Percentiles rank a stretch among this genome's conserved stretches.
Evolutionary conservation across 225 moss, liverwort and hornwort species (phyloP).

Genomic region (Neckera pumila): DNA sequence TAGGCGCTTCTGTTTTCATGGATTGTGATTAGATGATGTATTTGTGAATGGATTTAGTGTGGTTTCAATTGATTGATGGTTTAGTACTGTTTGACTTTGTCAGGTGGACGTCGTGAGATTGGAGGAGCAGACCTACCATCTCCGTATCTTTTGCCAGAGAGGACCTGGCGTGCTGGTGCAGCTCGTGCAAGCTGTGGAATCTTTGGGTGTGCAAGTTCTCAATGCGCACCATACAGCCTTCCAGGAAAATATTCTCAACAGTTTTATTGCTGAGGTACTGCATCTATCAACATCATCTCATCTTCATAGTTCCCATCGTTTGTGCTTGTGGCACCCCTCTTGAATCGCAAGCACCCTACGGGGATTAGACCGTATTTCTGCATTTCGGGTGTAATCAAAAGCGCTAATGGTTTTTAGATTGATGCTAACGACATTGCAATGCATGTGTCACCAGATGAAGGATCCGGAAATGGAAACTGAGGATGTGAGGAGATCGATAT

Average conservation of each 20-base stretch:
- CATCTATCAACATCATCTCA: not conserved
- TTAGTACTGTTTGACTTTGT: not conserved
- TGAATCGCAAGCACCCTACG: not conserved
- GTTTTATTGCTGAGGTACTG: constrained; percentile 80
- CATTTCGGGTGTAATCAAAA: too few species aligned
- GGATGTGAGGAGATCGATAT: constrained; percentile 28
- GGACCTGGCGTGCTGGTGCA: constrained; percentile 93
- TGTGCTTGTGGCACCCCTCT: not conserved
- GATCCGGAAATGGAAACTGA: constrained; percentile 44
- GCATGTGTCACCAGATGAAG: constrained; percentile 22
- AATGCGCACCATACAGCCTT: constrained; percentile 87
- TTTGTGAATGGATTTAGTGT: not conserved
- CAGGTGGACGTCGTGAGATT: constrained; percentile 89
- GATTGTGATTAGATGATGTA: not conserved
- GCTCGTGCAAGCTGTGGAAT: constrained; percentile 86
- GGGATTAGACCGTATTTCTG: not conserved
- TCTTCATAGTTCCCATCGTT: not conserved
- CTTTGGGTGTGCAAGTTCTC: constrained; percentile 78
- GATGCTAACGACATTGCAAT: not conserved
- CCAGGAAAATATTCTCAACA: constrained; percentile 90
- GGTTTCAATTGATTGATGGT: not conserved
- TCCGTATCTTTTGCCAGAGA: constrained; percentile 83
- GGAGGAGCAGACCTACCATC: constrained; percentile 89
- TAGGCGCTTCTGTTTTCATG: not conserved
- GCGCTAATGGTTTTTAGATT: not conserved